A percentile compares a stretch with the other conserved stretches of the same genome.
These are phyloP conservation scores for Fusarium floridanum DNA, from an alignment of 2,329 filamentous ascomycete genomes.

Conservation along the genomic window DNA sequence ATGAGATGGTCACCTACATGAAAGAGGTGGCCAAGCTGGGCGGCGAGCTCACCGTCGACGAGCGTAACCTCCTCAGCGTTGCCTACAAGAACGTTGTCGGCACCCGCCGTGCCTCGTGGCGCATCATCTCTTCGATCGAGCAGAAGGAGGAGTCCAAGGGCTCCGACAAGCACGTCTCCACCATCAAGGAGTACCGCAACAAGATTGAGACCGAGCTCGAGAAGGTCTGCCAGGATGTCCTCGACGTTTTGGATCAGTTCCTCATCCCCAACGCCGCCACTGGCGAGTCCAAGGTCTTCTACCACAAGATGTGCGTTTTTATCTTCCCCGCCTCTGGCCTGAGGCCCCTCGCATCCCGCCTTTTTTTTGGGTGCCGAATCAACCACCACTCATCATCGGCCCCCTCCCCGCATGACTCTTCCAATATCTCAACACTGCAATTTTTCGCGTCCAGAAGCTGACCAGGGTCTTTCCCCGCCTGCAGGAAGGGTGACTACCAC, in stretches of 20 bases:
- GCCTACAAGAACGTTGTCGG: conserved; percentile 99
- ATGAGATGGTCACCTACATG: conserved; percentile 99
- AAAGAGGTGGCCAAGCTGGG: conserved; percentile 97
- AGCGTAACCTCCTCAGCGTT: conserved; percentile 98
- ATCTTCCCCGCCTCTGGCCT: conserved; percentile 66
- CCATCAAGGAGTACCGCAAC: conserved; percentile 96
- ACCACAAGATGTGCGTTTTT: conserved; percentile 95
- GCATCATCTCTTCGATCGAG: conserved; percentile 99
- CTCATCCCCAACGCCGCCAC: conserved; percentile 96
- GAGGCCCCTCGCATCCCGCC: conserved; percentile 33
- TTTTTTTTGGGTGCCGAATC: conserved; percentile 23
- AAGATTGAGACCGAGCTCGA: conserved; percentile 99
- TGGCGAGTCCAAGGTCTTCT: conserved; percentile 99
- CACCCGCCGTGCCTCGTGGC: conserved; percentile 98
- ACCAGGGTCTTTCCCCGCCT: conserved; percentile 53
- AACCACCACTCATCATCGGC: conserved; percentile 20
- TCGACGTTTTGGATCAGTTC: conserved; percentile 92
- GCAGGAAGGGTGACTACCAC: conserved; percentile 97
- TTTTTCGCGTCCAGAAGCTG: conserved; percentile 22
- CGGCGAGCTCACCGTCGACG: conserved; percentile 89
- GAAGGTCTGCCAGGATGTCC: conserved; percentile 97
- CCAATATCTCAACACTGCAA: conserved; percentile 1
- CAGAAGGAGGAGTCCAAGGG: conserved; percentile 99
- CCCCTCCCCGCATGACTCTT: conserved; percentile 20
- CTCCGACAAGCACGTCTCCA: conserved; percentile 91